Base-by-base conservation (phyloP, 1,284 basidiomycete species). In the Tremellales sp. region DNA sequence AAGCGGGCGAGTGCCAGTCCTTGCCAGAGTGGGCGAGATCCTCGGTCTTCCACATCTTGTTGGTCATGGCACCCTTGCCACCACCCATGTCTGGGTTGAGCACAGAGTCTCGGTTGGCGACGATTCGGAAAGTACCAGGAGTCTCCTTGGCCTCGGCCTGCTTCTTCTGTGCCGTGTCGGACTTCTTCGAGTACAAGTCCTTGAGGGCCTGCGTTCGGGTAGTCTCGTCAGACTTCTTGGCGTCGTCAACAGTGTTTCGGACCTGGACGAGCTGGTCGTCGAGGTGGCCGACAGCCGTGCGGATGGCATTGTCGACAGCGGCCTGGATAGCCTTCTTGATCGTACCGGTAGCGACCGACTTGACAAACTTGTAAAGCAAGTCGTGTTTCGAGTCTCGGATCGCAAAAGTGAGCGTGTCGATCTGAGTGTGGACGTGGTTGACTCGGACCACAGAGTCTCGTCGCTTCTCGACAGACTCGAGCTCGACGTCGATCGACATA, bases 371-470 rank as follows among this genome's bases (percentile, higher is more conserved):
- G 80, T 94, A 94, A 48, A 96, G 72, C 33, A 89, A 75, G 67
- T 94, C 88, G 76, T 96, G 92, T 77, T 94, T 96, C 62, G 72
- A 83, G 64, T 94, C 91, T 15, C 90, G 83, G 67, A 98, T 90
- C 33, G 84, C 82, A 76, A 94, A 96, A 75, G 87, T 89, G 62
- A 97, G 81, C 44, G 84, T 81, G 62, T 83, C 82, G 40, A 81
- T 79, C 2, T 83, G 62, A 36, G 77, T 77, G 15, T 84, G 84
- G 19, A 81, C 80, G 23, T 89, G 78, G 47, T 59, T 56, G 52
- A 64, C 60, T 36, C 61, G 60, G 65, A 71, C 69, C 19, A 69
- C 61, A 13, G 54, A 54, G 61, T 68, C 65, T 35, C 62, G 52
- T 35, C 63, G 45, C 61, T 68, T 62, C 48, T 64, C 56, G 47